These are phyloP conservation scores for Trichophyton schoenleinii DNA, from an alignment of 2,329 filamentous ascomycete species.

Conservation along the genomic window DNA sequence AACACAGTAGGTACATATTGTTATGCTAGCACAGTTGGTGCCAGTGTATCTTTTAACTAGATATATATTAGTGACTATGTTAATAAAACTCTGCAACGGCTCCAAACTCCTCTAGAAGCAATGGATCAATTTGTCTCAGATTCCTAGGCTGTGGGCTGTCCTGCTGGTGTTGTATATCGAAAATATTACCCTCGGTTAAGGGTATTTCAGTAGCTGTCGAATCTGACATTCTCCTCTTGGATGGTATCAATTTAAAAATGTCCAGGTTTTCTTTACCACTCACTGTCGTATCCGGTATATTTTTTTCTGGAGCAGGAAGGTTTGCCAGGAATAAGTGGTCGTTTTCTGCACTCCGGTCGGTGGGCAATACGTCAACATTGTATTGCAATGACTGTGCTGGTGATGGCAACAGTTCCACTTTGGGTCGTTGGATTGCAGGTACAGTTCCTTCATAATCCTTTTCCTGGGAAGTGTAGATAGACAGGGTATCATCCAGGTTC, in stretches of 20 bases:
- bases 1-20: neutral
- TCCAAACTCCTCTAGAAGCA: constrained; percentile 30
- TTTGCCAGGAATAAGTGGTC: neutral
- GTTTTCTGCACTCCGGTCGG: neutral
- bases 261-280: neutral
- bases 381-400: neutral
- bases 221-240: neutral
- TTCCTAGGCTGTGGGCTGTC: too few species aligned
- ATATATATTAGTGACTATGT: neutral
- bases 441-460: neutral
- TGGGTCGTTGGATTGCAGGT: neutral
- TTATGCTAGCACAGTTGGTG: neutral
- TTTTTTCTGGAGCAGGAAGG: neutral
- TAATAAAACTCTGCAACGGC: constrained; percentile 30
- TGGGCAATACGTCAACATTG: neutral
- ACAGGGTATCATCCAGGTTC: neutral
- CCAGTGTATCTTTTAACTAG: neutral
- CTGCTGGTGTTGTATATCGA: neutral
- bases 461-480: neutral
- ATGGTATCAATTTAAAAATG: neutral
- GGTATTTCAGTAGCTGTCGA: neutral
- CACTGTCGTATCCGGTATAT: neutral
- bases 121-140: constrained; percentile 22
- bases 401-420: neutral
- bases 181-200: neutral